Evolutionary conservation across 805 yeast genomes (phyloP).

Genomic region (Cyberlindnera galapagoensis): DNA sequence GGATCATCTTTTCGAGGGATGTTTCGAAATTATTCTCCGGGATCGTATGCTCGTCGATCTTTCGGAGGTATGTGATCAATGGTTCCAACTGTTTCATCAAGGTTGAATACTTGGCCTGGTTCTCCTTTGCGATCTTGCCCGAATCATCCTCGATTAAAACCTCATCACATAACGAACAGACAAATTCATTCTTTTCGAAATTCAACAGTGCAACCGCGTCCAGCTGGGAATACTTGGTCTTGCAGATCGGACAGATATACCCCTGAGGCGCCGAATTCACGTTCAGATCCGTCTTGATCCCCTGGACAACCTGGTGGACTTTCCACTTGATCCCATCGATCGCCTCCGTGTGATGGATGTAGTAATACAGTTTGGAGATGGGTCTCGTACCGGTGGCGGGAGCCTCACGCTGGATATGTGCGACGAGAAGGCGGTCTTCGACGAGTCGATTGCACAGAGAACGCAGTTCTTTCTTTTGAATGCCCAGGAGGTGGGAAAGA

Average conservation of each 20-base stretch:
- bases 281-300: constrained; percentile 74
- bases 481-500: constrained; percentile 68
- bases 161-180: constrained; percentile 80
- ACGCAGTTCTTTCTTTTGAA: constrained; percentile 82
- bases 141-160: constrained; percentile 82
- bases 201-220: constrained; percentile 82
- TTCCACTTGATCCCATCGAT: constrained; percentile 97
- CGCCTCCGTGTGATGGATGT: constrained; percentile 85
- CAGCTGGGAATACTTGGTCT: constrained; percentile 70
- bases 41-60: constrained; percentile 70
- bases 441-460: constrained; percentile 72
- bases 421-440: constrained; percentile 74
- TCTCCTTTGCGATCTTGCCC: constrained; percentile 70
- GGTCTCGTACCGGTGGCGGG: constrained; percentile 52
- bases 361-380: constrained; percentile 74
- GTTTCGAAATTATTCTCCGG: constrained; percentile 90
- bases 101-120: constrained; percentile 74
- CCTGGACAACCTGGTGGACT: constrained; percentile 76
- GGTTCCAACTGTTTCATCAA: constrained; percentile 90
- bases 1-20: constrained; percentile 74
- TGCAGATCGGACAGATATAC: constrained; percentile 82
- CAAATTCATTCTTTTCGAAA: constrained; percentile 72
- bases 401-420: constrained; percentile 67
- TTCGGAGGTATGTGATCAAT: constrained; percentile 71
- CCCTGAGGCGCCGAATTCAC: constrained; percentile 91